phyloP scores from a whole-genome alignment of 176 grass and related monocot genomes.

The Triticum aestivum region DNA sequence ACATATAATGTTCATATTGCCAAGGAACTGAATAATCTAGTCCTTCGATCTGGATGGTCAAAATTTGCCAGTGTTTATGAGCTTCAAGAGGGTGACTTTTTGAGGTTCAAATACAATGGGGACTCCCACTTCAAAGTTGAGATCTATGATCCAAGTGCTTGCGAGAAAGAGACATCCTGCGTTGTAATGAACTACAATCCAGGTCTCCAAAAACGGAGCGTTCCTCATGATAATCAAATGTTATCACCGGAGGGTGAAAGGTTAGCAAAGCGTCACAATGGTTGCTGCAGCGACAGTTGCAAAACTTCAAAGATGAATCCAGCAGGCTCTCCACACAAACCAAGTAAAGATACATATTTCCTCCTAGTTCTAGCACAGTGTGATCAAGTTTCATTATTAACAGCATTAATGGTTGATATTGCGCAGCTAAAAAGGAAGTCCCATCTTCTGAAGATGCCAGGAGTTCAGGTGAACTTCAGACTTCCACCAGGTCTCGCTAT shows the following conservation, averaged over 20 bases:
- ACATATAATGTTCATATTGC: constrained; percentile 17
- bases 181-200: not conserved
- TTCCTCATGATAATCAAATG: not conserved
- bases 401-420: not conserved
- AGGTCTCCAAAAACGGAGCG: not conserved
- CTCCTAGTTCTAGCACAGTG: not conserved
- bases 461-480: not conserved
- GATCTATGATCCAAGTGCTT: constrained; percentile 42
- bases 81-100: constrained; percentile 22
- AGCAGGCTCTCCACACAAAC: not conserved
- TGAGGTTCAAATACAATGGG: constrained; percentile 39
- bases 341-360: not conserved
- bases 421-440: not conserved
- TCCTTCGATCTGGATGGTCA: constrained; percentile 33
- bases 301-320: constrained; percentile 1
- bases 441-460: not conserved
- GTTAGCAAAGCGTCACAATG: not conserved
- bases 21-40: constrained; percentile 23
- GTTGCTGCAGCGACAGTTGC: not conserved
- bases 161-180: constrained; percentile 25
- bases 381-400: not conserved
- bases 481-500: not conserved
- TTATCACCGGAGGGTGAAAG: not conserved
- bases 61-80: constrained; percentile 32
- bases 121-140: constrained; percentile 41